These are phyloP conservation scores for Juglanconis juglandina DNA, from an alignment of 2,329 filamentous ascomycete species.

Conservation along the genomic window DNA sequence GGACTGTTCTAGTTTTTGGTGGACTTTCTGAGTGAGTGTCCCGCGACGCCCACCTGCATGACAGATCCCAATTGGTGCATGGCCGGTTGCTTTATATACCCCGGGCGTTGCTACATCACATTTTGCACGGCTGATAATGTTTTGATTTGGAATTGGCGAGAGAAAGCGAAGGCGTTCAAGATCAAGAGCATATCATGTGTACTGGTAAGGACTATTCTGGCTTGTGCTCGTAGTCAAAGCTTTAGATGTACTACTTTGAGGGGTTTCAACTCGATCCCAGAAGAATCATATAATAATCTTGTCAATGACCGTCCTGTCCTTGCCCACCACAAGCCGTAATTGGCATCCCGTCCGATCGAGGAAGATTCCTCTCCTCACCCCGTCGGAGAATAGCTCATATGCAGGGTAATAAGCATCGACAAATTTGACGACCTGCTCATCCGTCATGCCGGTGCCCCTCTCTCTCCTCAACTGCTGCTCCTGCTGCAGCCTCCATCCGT, in stretches of 20 bases:
- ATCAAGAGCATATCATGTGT: neutral
- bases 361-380: slow-evolving; percentile 56
- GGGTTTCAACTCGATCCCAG: slow-evolving; percentile 9
- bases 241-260: neutral
- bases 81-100: slow-evolving; percentile 1
- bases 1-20: neutral
- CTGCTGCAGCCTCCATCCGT: slow-evolving; percentile 79
- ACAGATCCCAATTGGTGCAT: neutral
- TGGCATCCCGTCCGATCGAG: slow-evolving; percentile 48
- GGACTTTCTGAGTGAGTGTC: neutral
- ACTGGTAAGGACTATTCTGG: neutral
- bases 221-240: neutral
- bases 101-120: neutral
- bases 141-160: neutral
- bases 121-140: neutral
- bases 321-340: slow-evolving; percentile 59
- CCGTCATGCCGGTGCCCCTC: slow-evolving; percentile 75
- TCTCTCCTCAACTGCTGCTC: slow-evolving; percentile 65
- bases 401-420: slow-evolving; percentile 67
- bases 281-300: slow-evolving; percentile 45
- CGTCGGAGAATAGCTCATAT: slow-evolving; percentile 66
- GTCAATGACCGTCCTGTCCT: slow-evolving; percentile 57
- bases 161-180: neutral
- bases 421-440: slow-evolving; percentile 74
- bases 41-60: neutral